A percentile compares a stretch with the other conserved stretches of the same genome.
These are phyloP conservation scores for Microbotryum intermedium DNA, from an alignment of 1,284 basidiomycete genomes.

Conservation along the genomic window DNA sequence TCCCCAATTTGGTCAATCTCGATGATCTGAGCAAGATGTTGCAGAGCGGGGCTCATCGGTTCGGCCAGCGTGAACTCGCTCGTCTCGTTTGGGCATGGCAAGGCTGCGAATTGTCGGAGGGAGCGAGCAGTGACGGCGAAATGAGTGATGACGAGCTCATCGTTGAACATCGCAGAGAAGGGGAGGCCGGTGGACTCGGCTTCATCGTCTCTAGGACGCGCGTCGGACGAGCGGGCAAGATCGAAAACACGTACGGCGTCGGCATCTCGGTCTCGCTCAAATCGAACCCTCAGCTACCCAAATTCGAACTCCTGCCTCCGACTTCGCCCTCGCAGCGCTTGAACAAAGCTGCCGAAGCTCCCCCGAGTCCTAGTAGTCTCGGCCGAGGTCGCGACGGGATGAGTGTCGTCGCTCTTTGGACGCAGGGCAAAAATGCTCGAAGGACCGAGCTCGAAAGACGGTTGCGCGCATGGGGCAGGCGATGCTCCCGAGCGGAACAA, in stretches of 20 bases:
- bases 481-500: constrained; percentile 1
- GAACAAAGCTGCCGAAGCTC: neutral
- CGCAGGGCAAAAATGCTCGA: constrained; percentile 21
- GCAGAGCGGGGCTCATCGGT: constrained; percentile 11
- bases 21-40: constrained; percentile 16
- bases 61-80: constrained; percentile 14
- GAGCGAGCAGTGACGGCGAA: neutral
- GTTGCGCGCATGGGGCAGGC: constrained; percentile 8
- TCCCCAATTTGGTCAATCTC: constrained; percentile 25
- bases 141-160: neutral
- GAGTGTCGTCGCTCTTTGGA: constrained; percentile 30
- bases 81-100: constrained; percentile 26
- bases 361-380: constrained; percentile 23
- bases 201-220: constrained; percentile 24
- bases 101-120: constrained; percentile 8
- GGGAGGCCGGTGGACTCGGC: constrained; percentile 22
- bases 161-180: neutral
- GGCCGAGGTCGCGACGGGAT: constrained; percentile 26
- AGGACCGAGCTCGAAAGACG: constrained; percentile 14
- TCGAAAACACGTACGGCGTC: constrained; percentile 16
- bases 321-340: neutral
- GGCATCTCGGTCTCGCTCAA: constrained; percentile 22
- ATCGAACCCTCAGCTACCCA: constrained; percentile 25
- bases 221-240: constrained; percentile 1
- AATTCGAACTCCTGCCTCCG: constrained; percentile 17